A percentile compares a stretch with the other conserved stretches of the same genome.
These are phyloP conservation scores for Glycine latifolia DNA, from an alignment of 306 rosid genomes.

Conservation along the genomic window DNA sequence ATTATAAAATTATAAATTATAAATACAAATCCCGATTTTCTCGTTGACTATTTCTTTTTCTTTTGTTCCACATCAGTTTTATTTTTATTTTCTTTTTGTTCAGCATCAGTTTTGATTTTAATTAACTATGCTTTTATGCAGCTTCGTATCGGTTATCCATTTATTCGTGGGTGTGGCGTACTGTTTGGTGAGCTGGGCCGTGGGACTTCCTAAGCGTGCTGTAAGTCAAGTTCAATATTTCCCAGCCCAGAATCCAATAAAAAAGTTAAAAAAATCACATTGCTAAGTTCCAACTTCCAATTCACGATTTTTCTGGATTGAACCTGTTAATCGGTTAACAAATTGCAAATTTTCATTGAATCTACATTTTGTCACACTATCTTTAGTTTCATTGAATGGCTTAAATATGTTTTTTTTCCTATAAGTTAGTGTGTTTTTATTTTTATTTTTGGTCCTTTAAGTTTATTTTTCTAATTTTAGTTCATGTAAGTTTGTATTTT, in stretches of 20 bases:
- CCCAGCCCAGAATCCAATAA: slow-evolving; percentile 58
- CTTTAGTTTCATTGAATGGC: background rate
- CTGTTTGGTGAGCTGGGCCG: slow-evolving; percentile 81
- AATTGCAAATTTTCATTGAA: slow-evolving; percentile 6
- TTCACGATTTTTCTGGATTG: background rate
- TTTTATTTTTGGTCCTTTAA: no score
- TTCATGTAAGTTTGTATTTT: no score
- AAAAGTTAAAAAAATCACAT: background rate
- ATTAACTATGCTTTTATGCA: slow-evolving; percentile 49
- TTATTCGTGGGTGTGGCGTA: slow-evolving; percentile 87
- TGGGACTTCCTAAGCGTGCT: slow-evolving; percentile 93
- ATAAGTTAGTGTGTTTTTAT: no score
- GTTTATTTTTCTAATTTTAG: no score
- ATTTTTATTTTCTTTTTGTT: background rate
- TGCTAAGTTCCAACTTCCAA: background rate
- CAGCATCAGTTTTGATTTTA: background rate
- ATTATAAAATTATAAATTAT: background rate
- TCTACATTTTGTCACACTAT: background rate
- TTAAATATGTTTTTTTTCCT: no score
- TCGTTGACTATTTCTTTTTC: no score
- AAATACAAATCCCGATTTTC: background rate
- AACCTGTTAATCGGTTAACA: slow-evolving; percentile 13
- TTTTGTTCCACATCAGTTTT: no score
- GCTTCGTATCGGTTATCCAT: slow-evolving; percentile 91
- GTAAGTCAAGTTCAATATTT: slow-evolving; percentile 60